Conservation (phyloP, 257 asterid genomes). For the Solanum lycopersicoides region DNA sequence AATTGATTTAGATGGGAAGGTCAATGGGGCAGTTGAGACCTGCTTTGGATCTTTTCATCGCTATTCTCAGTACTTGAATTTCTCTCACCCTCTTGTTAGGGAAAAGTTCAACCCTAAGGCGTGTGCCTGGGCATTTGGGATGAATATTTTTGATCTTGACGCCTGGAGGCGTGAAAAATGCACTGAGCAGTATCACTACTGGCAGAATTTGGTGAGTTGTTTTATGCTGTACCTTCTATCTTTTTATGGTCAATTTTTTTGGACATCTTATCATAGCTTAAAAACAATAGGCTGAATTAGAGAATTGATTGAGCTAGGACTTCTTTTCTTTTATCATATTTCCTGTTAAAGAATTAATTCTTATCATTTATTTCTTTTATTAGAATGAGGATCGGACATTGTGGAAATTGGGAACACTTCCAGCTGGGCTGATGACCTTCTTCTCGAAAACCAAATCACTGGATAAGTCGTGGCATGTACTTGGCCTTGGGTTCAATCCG, state of each 20-base stretch:
- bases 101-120: conserved; percentile 76
- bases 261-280: neutral
- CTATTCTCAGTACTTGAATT: conserved; percentile 68
- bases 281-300: neutral
- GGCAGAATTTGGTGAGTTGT: conserved; percentile 73
- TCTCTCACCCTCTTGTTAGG: conserved; percentile 71
- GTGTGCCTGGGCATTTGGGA: conserved; percentile 98
- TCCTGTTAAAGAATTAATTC: neutral
- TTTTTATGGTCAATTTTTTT: neutral
- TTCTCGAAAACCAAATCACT: conserved; percentile 67
- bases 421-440: conserved; percentile 80
- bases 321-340: neutral
- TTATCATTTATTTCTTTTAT: neutral
- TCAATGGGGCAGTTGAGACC: conserved; percentile 80
- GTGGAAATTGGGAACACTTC: conserved; percentile 84
- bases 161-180: conserved; percentile 78
- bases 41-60: conserved; percentile 93
- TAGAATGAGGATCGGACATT: conserved; percentile 75
- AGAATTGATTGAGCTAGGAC: neutral
- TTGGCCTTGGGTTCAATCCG: conserved; percentile 90
- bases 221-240: neutral
- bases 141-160: conserved; percentile 90
- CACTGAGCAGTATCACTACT: conserved; percentile 79
- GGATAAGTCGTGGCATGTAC: conserved; percentile 92
- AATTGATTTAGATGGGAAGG: conserved; percentile 82